Evolutionary conservation across 108 stramenopile genomes (phyloP), one percentile per base, ranked within the genome.

Genomic region (Skeletonema grethae): DNA sequence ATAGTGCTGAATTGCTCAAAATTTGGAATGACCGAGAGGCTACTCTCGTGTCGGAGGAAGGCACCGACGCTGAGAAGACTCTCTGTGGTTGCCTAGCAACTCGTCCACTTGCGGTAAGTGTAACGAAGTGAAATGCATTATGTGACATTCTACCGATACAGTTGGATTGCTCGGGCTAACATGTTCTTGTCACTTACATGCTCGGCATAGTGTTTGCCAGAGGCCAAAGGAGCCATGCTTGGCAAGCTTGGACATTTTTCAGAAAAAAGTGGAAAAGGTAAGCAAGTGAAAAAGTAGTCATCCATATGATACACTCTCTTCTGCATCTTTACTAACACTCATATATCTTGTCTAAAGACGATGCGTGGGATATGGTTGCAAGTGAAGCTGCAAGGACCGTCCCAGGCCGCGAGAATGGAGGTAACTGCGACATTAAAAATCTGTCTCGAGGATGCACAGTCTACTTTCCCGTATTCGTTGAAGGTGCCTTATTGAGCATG

Each of bases 361-460:
- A 53, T 24, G 57, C 22, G 10, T 88, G 87, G 87, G 73, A 73
- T 30, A 63, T 28, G 55, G 45, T 86, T 15, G 87, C 87, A 1
- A 53, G 61, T 18, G 83, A 86, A 69, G 88, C 70, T 46, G 83
- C 80, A 13, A 69, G 82, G 11, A 86, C 83, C 16, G 83, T 86
- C 13, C 83, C 84, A 43, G 85, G 84, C 1, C 58, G 88, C 12
- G 85, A 87, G 65, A 86, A 90, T 63, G 89, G 87, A 55, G 89
- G 89, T 3, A 90, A 90, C 53, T 87, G 87, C 48, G 89, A 90
- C 65, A 90, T 87, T 5, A 90, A 90, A 41, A 87, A 87, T 48
- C 64, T 90, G 7, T 76, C 74, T 53, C 69, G 85, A 5, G 89
- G 89, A 5, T 86, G 82, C 67, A 79, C 80, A 30, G 85, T 88